Base-by-base conservation (phyloP, 2,329 filamentous ascomycete genomes). In the Exophiala dermatitidis region DNA sequence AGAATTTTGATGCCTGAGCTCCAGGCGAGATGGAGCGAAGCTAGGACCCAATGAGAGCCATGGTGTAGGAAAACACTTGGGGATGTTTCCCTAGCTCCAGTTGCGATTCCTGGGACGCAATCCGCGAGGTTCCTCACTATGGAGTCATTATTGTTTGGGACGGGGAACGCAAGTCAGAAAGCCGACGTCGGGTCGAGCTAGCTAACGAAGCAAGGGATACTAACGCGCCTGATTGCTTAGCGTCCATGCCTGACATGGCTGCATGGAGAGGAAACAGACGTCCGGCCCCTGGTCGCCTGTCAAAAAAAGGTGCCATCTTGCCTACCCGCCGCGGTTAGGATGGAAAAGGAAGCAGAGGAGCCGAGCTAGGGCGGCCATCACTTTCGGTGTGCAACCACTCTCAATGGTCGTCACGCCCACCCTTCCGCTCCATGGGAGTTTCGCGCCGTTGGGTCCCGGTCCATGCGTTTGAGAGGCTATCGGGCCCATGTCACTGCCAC, bases 191-290 rank as follows among this genome's bases (percentile, higher is more conserved):
- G 50, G 50, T 49, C 33, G 51, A 44, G 48, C 53, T 48, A 52
- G 47, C 32, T 41, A 43, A 41, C 12, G 32, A 12, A 8, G 9
- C 5, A 43, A 46, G 37, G 34, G 37, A 41, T 26, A 41, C 53
- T 56, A 45, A 45, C 32, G 42, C 42, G n/a, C 26, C 42, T 45
- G 29, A 12, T 41, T 41, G 38, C 38, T 45, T 45, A 45, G 42
- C 47, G 40, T 47, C 38, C 44, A 57, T 59, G 53, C 53, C 45
- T 43, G 54, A 59, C 57, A 59, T 59, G 53, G 50, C 38, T 57
- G 53, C 53, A 54, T 53, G 44, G 44, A 19, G 19, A 19, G 19
- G 12, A 44, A 32, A 38, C 43, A 43, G 46, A 53, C 36, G 38
- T 52, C 48, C 43, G 47, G 41, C 52, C 56, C 56, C 49, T 56